Base-by-base conservation (phyloP, 495 filamentous ascomycete species). In the Aspergillus coremiiformis region DNA sequence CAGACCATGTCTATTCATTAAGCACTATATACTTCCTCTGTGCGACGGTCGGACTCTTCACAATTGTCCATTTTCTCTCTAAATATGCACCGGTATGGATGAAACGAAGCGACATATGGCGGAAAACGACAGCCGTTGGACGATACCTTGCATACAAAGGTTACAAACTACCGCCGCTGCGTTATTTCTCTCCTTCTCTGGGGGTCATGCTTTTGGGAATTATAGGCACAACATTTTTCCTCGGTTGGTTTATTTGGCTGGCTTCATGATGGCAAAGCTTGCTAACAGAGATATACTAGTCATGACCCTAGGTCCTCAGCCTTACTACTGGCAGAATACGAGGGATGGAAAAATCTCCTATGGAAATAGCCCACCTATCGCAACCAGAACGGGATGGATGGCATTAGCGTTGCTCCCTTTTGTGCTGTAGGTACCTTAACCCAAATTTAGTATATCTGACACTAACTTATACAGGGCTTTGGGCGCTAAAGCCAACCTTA, bases 321-420 rank as follows among this genome's bases (percentile, higher is more conserved):
- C 80, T 0, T 82, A 82, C 49, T 83, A 83, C 62, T 82, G 79
- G 77, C 72, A 78, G 2, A 77, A 75, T 33, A 70, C 64, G 4
- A 59, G 52, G 11, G 37, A 41, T 41, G 37, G 37, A 26, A 65
- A 59, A 1, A 33, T 71, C 19, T 69, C 60, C 32, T 80, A 70
- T 47, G 78, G 77, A 7, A 60, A 56, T 14, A 72, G 67, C n/a
- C 78, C 79, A 10, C 77, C 79, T 3, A 66, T 80, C 24, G 75
- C 77, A 4, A 76, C 77, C 0, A 58, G 79, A 15, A 53, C 73
- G 0, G 80, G 78, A 8, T 77, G 73, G 62, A 75, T 82, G 70
- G 70, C 77, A 5, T 39, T 77, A 10, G 78, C 73, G 0, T 68
- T 71, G 39, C 51, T 80, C 21, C 79, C 80, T 1, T 76, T 82